phyloP scores from a whole-genome alignment of 2,329 filamentous ascomycete species.

The Fonsecaea pugnacius region DNA sequence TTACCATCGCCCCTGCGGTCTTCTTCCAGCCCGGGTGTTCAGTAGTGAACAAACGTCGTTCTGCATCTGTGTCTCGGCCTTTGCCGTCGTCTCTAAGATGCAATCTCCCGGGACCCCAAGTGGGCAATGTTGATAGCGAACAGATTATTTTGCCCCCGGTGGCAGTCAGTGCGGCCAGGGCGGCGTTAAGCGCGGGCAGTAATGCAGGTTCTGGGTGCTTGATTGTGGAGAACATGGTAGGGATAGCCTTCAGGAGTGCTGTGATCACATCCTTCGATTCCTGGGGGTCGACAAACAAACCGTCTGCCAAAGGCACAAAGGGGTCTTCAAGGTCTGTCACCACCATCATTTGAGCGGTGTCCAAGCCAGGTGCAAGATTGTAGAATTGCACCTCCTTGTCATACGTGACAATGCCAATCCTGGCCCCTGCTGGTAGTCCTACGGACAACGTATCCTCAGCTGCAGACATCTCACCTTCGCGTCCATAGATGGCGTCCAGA shows the following conservation, averaged over 20 bases:
- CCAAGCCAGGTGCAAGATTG: constrained; percentile 80
- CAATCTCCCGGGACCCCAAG: constrained; percentile 84
- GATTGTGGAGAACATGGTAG: constrained; percentile 80
- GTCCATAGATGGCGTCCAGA: constrained; percentile 78
- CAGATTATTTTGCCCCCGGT: constrained; percentile 94
- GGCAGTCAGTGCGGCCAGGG: constrained; percentile 77
- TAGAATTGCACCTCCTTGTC: constrained; percentile 99
- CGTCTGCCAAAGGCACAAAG: constrained; percentile 88
- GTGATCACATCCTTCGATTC: constrained; percentile 86
- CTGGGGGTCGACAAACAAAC: constrained; percentile 91
- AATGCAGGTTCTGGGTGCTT: constrained; percentile 92
- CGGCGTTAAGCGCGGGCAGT: constrained; percentile 80
- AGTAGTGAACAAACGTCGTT: constrained; percentile 88
- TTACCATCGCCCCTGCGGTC: constrained; percentile 82
- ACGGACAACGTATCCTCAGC: constrained; percentile 60
- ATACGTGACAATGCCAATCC: constrained; percentile 92
- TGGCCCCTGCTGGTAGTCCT: constrained; percentile 74
- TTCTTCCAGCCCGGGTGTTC: constrained; percentile 90
- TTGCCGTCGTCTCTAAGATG: constrained; percentile 88
- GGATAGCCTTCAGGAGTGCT: constrained; percentile 80
- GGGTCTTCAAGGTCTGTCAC: constrained; percentile 98
- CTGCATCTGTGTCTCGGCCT: constrained; percentile 80
- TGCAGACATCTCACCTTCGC: constrained; percentile 58
- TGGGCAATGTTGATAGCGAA: constrained; percentile 83
- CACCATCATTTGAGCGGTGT: constrained; percentile 95